These are phyloP conservation scores for Heimioporus sp. DNA, from an alignment of 768 basidiomycete genomes.

Conservation along the genomic window DNA sequence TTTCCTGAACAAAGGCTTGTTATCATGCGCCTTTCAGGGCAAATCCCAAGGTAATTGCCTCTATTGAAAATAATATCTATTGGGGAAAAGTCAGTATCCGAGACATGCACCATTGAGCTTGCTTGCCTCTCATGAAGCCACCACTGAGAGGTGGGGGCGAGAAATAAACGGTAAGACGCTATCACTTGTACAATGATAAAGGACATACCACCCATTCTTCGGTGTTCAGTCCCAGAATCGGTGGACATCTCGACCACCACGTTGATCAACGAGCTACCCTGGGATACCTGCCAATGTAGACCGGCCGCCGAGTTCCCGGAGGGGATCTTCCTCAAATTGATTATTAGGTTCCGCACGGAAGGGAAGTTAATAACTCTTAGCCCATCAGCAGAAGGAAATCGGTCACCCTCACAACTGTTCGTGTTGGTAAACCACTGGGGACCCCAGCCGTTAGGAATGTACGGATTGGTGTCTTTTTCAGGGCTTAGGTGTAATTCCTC, in stretches of 20 bases:
- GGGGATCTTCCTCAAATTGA: constrained; percentile 61
- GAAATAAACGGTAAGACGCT: background rate
- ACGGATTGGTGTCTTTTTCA: constrained; percentile 65
- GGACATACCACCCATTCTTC: constrained; percentile 58
- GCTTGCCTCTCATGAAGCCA: constrained; percentile 57
- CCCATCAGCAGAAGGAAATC: background rate
- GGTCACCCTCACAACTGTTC: constrained; percentile 22
- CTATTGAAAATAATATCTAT: constrained; percentile 44
- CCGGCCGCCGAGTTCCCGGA: constrained; percentile 56
- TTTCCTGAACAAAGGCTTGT: constrained; percentile 19
- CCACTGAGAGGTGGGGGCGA: constrained; percentile 26
- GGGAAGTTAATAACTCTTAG: constrained; percentile 48
- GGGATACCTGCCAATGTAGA: constrained; percentile 84
- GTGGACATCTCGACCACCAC: constrained; percentile 70
- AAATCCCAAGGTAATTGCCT: constrained; percentile 12
- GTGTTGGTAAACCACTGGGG: constrained; percentile 23
- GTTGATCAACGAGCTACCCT: constrained; percentile 71
- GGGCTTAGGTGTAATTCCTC: background rate
- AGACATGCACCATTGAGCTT: background rate
- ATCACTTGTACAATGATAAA: background rate
- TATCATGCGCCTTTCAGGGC: background rate
- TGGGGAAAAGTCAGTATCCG: background rate
- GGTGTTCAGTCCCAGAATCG: constrained; percentile 56
- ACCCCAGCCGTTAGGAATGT: constrained; percentile 50
- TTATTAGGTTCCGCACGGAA: constrained; percentile 70